Conservation (phyloP, 1,284 basidiomycete species). For the Cerioporus squamosus region DNA sequence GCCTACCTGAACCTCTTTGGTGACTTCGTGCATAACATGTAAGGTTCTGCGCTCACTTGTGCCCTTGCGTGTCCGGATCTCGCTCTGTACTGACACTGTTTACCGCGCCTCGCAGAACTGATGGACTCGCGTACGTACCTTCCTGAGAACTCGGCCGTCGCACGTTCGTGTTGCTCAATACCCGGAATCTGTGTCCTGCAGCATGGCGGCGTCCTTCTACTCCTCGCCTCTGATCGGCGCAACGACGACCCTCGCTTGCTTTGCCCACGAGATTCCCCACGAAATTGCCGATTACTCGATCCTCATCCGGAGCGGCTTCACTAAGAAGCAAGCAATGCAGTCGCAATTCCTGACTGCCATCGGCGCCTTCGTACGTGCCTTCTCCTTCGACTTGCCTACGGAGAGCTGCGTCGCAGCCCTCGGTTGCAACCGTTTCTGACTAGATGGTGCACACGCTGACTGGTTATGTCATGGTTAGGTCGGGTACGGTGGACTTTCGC, state of each 20-base stretch:
- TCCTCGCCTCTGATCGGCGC: conserved; percentile 88
- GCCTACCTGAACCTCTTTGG: conserved; percentile 91
- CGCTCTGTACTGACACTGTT: not conserved
- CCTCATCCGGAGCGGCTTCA: conserved; percentile 86
- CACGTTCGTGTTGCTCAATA: conserved; percentile 24
- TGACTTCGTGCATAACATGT: conserved; percentile 90
- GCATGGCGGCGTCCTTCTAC: conserved; percentile 92
- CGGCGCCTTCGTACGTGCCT: conserved; percentile 79
- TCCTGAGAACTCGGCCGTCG: conserved; percentile 9
- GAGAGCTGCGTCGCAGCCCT: not conserved
- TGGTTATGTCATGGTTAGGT: conserved; percentile 25
- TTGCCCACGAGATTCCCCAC: conserved; percentile 91
- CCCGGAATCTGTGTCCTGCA: conserved; percentile 31
- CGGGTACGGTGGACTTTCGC: conserved; percentile 18
- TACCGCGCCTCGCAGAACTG: conserved; percentile 53
- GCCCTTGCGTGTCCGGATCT: not conserved
- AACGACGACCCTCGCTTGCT: conserved; percentile 89
- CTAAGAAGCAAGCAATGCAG: conserved; percentile 88
- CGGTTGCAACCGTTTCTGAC: not conserved
- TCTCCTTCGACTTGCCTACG: conserved; percentile 2
- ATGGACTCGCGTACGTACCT: conserved; percentile 77
- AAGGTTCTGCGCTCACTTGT: conserved; percentile 39
- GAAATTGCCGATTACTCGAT: conserved; percentile 94
- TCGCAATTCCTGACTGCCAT: conserved; percentile 89
- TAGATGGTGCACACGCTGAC: conserved; percentile 1